phyloP scores from a whole-genome alignment of 345 rosid genomes.

The Eutrema japonicum region DNA sequence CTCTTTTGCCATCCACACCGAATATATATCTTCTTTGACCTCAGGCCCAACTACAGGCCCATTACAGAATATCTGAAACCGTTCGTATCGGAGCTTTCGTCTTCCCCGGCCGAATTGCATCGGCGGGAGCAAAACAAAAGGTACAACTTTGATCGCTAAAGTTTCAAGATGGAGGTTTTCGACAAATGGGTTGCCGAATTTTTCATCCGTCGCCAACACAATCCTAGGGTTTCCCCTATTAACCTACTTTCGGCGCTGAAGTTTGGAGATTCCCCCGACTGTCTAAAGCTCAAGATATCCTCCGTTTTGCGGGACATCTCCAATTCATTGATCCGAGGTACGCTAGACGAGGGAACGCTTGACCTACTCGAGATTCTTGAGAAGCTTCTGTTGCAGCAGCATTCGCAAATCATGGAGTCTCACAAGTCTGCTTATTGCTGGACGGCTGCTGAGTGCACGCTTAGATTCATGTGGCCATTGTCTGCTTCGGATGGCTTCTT shows the following conservation, averaged over 20 bases:
- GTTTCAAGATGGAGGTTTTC: slow-evolving; percentile 4
- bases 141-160: neutral
- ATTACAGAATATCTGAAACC: neutral
- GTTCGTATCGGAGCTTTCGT: slow-evolving; percentile 19
- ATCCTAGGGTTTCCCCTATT: slow-evolving; percentile 23
- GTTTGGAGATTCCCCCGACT: slow-evolving; percentile 12
- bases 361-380: slow-evolving; percentile 52
- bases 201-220: slow-evolving; percentile 19
- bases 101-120: slow-evolving; percentile 24
- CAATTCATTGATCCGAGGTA: slow-evolving; percentile 14
- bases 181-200: slow-evolving; percentile 30
- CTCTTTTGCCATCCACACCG: slow-evolving; percentile 37
- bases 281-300: slow-evolving; percentile 19
- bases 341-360: slow-evolving; percentile 47
- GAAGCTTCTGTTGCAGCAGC: slow-evolving; percentile 42
- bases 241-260: slow-evolving; percentile 24
- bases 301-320: slow-evolving; percentile 39
- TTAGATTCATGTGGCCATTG: slow-evolving; percentile 51
- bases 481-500: slow-evolving; percentile 34
- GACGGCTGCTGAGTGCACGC: slow-evolving; percentile 61
- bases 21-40: slow-evolving; percentile 28
- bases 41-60: slow-evolving; percentile 36
- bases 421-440: slow-evolving; percentile 64
- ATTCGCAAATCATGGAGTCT: slow-evolving; percentile 37
- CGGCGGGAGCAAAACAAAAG: neutral